Percentiles rank a stretch among this genome's conserved stretches.
These are phyloP conservation scores for Leccinum incarnatum DNA, from an alignment of 768 basidiomycete genomes.

Conservation along the genomic window DNA sequence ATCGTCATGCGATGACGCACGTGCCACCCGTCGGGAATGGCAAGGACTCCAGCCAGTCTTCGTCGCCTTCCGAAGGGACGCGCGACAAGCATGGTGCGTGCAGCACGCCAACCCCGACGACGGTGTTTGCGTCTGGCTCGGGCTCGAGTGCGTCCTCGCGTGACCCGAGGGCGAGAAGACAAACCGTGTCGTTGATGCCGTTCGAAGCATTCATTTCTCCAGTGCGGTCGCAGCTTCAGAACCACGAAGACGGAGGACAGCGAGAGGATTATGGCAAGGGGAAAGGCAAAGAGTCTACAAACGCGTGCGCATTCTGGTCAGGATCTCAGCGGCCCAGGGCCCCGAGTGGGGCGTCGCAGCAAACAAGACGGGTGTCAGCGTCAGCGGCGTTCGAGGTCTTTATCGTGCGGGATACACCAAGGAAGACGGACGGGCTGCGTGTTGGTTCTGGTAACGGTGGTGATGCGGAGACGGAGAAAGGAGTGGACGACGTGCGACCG, in stretches of 20 bases:
- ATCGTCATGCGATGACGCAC: background rate
- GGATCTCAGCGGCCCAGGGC: background rate
- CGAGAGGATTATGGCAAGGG: background rate
- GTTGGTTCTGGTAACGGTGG: background rate
- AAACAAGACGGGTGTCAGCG: constrained; percentile 11
- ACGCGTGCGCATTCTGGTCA: background rate
- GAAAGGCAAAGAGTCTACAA: background rate
- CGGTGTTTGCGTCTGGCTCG: background rate
- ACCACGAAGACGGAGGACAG: background rate
- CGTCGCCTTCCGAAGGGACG: background rate
- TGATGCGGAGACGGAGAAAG: background rate
- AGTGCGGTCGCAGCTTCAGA: background rate
- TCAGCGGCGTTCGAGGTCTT: constrained; percentile 17
- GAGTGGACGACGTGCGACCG: background rate
- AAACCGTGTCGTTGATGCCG: background rate
- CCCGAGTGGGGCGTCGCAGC: background rate
- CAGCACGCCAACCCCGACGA: constrained; percentile 1
- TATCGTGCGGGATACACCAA: constrained; percentile 14
- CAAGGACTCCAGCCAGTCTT: background rate
- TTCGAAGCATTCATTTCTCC: constrained; percentile 28
- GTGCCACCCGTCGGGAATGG: background rate
- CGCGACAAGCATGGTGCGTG: background rate
- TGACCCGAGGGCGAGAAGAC: background rate
- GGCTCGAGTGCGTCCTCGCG: background rate
- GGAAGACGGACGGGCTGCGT: background rate